A percentile compares a stretch with the other conserved stretches of the same genome.
Evolutionary conservation across 192 early-diverging fungal genomes (phyloP).

Genomic region (Coemansia sp.): DNA sequence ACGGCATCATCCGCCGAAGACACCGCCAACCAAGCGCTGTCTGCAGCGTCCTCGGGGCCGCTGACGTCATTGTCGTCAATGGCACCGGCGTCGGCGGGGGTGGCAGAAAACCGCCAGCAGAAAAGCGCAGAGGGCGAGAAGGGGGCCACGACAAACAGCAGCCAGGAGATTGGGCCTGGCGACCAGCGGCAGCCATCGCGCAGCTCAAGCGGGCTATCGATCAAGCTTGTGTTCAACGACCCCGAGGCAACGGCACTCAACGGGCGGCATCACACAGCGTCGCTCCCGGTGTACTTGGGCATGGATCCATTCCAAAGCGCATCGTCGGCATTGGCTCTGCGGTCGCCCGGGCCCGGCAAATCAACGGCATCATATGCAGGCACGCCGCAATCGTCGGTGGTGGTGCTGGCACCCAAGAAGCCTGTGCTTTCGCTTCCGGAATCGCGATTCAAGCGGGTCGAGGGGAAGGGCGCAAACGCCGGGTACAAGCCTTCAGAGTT

Average conservation of each 20-base stretch:
- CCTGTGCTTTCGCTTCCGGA: slow-evolving; percentile 43
- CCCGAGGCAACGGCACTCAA: slow-evolving; percentile 11
- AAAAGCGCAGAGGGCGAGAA: not conserved
- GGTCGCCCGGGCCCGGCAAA: slow-evolving; percentile 28
- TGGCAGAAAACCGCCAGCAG: not conserved
- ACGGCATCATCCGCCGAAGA: not conserved
- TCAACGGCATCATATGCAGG: slow-evolving; percentile 31
- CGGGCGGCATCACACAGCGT: not conserved
- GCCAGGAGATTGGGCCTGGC: not conserved
- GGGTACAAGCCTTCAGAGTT: slow-evolving; percentile 33
- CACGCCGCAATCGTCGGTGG: slow-evolving; percentile 47
- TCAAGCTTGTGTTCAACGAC: slow-evolving; percentile 37
- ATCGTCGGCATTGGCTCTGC: not conserved
- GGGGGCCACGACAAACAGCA: not conserved
- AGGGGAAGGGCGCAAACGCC: not conserved
- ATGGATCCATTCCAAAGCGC: not conserved
- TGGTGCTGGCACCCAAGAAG: slow-evolving; percentile 53
- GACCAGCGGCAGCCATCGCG: slow-evolving; percentile 15
- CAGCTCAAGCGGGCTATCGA: slow-evolving; percentile 40
- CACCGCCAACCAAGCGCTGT: not conserved
- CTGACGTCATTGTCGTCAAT: slow-evolving; percentile 4
- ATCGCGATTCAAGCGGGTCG: slow-evolving; percentile 26
- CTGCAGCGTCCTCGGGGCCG: not conserved
- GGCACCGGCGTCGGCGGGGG: slow-evolving; percentile 2
- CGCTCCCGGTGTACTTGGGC: slow-evolving; percentile 2